Evolutionary conservation across 176 grass and related monocot genomes (phyloP), one percentile per base, ranked within the genome.

Genomic region (Coix lacrymajobi): DNA sequence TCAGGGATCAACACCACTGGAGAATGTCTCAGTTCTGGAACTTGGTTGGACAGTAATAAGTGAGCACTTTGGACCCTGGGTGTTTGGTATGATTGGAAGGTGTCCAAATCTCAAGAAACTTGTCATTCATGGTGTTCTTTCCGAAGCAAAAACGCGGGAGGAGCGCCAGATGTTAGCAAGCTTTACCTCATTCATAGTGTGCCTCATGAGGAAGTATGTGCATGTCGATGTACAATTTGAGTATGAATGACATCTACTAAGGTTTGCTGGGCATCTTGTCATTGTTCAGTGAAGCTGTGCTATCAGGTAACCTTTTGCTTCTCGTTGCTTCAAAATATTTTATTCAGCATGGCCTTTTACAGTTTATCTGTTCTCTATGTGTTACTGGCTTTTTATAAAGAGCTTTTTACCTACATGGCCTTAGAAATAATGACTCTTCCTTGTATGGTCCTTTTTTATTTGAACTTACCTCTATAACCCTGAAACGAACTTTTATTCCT

Each of bases 101-200:
- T 96, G 96, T 65, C 96, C 93, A 70, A 93, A 99, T 84, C 90
- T 99, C 41, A 99, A 96, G 85, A 99, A 96, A 78, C 90, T 96
- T 79, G 85, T 99, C 32, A 96, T 99, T 64, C 96, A 96, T 89
- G 91, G 93, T 85, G 91, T 93, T 81, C 83, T 96, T 82, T 96
- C 93, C 36, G 91, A 99, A 81, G 87, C 91, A 56, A 99, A 95
- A 99, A 96, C 91, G 14, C 83, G 87, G 19, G 93, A 99, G 87
- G 89, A 99, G 80, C 88, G 87, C 40, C 93, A 94, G 49, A 92
- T 92, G 75, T 68, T 93, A 68, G 89, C 91, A 80, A 93, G 41
- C 88, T 95, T 98, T 63, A 90, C 89, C 78, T 95, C 91, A 26
- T 96, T 99, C 78, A 92, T 99, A 39, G 88, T 93, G 76, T 76